Percentiles rank a stretch among this genome's conserved stretches.
phyloP scores from a whole-genome alignment of 129 eudicot species.

The Lactuca sativa region DNA sequence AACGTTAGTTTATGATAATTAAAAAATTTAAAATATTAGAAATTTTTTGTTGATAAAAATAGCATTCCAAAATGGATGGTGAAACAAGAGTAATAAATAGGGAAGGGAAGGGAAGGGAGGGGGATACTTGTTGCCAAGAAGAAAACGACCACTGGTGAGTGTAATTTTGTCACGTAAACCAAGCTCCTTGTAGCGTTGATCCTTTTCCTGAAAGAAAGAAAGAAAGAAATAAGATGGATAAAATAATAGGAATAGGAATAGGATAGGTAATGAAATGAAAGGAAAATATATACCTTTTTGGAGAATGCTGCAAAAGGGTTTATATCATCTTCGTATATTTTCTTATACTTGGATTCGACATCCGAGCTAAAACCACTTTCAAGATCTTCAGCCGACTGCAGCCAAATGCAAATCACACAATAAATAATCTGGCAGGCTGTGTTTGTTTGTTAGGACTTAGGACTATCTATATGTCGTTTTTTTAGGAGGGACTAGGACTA shows the following conservation, averaged over 20 bases:
- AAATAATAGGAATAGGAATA: not conserved
- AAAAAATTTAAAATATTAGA: too few relatives aligned
- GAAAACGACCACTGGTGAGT: conserved; percentile 96
- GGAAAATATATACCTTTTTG: conserved; percentile 55
- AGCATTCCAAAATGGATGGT: too few relatives aligned
- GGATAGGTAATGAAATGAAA: not conserved
- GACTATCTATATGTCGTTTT: too few relatives aligned
- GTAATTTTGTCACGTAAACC: conserved; percentile 96
- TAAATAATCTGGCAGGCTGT: not conserved
- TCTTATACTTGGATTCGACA: conserved; percentile 97
- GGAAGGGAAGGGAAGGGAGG: not conserved
- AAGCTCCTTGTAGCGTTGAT: conserved; percentile 97
- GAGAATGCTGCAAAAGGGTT: conserved; percentile 99
- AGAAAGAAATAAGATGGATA: not conserved
- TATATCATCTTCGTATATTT: conserved; percentile 95
- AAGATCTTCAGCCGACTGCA: conserved; percentile 75
- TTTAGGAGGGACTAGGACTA: too few relatives aligned
- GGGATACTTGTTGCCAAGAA: conserved; percentile 92
- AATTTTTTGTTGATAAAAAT: too few relatives aligned
- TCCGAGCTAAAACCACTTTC: conserved; percentile 96
- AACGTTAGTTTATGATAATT: too few relatives aligned
- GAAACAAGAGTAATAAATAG: too few relatives aligned
- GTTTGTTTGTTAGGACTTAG: too few relatives aligned
- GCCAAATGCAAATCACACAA: conserved; percentile 24
- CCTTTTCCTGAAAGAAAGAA: conserved; percentile 64